A percentile compares a stretch with the other conserved stretches of the same genome.
Conservation (phyloP, 2,329 filamentous ascomycete species). For the Sporothrix luriei region DNA sequence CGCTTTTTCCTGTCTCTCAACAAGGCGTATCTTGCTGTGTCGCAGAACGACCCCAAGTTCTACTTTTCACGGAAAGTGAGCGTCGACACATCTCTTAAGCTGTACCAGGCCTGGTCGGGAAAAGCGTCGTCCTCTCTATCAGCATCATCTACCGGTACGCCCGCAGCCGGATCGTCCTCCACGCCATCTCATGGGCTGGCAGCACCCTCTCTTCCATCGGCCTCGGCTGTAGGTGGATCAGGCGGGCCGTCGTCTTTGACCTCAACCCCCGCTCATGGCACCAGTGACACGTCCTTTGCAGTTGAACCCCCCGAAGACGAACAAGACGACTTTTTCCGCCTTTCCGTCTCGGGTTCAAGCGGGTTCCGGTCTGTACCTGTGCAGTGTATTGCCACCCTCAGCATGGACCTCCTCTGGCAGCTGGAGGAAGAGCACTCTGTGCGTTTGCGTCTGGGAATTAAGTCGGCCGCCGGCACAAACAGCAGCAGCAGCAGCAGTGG, state of each 20-base stretch:
- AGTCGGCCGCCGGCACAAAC: conserved; percentile 2
- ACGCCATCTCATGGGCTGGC: background rate
- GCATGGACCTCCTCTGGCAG: conserved; percentile 52
- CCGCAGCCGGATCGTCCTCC: background rate
- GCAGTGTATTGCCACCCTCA: conserved; percentile 49
- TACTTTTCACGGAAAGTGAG: conserved; percentile 58
- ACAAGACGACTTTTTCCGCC: conserved; percentile 44
- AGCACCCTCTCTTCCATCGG: background rate
- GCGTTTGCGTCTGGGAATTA: conserved; percentile 35
- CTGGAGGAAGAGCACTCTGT: conserved; percentile 47
- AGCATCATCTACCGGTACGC: background rate
- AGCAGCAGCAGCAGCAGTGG: background rate
- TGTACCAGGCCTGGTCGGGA: conserved; percentile 39
- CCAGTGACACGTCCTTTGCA: background rate
- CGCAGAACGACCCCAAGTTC: conserved; percentile 51
- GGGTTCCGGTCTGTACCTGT: conserved; percentile 49
- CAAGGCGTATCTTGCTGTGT: conserved; percentile 51
- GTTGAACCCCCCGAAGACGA: conserved; percentile 35
- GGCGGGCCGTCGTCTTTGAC: background rate
- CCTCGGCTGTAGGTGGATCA: background rate
- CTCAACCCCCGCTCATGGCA: background rate
- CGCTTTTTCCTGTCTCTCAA: conserved; percentile 58
- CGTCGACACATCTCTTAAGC: conserved; percentile 46
- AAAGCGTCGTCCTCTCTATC: conserved; percentile 23
- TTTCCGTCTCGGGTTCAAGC: conserved; percentile 48